Evolutionary conservation across 2,329 filamentous ascomycete genomes (phyloP).

Genomic region (Phoma herbarum): DNA sequence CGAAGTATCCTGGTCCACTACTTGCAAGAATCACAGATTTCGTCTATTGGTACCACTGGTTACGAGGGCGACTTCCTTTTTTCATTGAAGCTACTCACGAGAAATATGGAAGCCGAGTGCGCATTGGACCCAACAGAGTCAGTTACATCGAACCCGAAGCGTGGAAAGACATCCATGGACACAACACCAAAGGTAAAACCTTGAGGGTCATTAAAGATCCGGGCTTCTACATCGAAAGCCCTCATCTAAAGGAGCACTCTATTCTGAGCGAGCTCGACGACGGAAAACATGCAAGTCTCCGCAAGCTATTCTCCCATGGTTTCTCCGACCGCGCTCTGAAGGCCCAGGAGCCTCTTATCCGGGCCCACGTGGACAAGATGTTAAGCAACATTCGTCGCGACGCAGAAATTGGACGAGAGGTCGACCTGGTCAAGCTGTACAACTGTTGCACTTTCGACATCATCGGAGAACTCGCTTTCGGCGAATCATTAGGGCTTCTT

Average conservation of each 20-base stretch:
- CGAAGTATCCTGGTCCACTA: too few species aligned
- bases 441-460: conserved; percentile 54
- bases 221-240: too few species aligned
- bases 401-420: too few species aligned
- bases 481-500: conserved; percentile 48
- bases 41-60: too few species aligned
- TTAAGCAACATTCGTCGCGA: conserved; percentile 22
- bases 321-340: conserved; percentile 46
- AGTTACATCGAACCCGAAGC: not conserved
- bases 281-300: conserved; percentile 23
- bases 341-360: conserved; percentile 45
- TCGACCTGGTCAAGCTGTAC: too few species aligned
- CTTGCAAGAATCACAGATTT: too few species aligned
- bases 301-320: conserved; percentile 39
- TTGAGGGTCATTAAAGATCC: not conserved
- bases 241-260: not conserved
- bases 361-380: conserved; percentile 48
- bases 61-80: not conserved
- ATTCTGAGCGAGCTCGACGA: conserved; percentile 26
- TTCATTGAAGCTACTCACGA: not conserved
- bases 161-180: conserved; percentile 4
- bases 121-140: not conserved
- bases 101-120: not conserved
- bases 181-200: not conserved
- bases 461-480: conserved; percentile 54